These are phyloP conservation scores for Esteya vermicola DNA, from an alignment of 2,329 filamentous ascomycete species.

Conservation along the genomic window DNA sequence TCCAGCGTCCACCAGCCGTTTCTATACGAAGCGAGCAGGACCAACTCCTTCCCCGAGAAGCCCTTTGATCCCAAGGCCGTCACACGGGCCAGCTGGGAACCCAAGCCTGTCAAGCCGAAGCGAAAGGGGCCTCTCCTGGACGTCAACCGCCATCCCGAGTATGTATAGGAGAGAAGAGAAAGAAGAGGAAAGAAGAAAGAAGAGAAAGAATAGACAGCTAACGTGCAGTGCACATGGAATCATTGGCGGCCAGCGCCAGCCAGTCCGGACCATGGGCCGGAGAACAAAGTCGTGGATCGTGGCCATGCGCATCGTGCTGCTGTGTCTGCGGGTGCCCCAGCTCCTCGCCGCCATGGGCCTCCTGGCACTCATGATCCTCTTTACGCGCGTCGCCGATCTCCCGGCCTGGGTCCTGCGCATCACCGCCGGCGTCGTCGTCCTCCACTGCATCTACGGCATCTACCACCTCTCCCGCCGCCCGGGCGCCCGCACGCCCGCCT, in stretches of 20 bases:
- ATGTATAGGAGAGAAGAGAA: slow-evolving; percentile 23
- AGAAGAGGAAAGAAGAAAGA: background rate
- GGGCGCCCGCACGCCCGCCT: slow-evolving; percentile 58
- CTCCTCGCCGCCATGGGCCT: slow-evolving; percentile 56
- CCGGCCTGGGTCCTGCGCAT: slow-evolving; percentile 66
- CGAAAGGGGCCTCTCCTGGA: slow-evolving; percentile 62
- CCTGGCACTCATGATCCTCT: slow-evolving; percentile 62
- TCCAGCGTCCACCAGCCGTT: slow-evolving; percentile 36
- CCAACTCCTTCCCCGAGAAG: slow-evolving; percentile 36
- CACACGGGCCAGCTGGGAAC: slow-evolving; percentile 63
- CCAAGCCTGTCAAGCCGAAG: slow-evolving; percentile 47
- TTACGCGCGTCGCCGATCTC: slow-evolving; percentile 49
- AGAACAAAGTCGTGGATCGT: slow-evolving; percentile 59
- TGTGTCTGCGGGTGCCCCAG: slow-evolving; percentile 52
- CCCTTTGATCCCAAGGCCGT: slow-evolving; percentile 80
- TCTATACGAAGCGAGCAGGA: slow-evolving; percentile 47
- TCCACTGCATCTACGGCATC: slow-evolving; percentile 63
- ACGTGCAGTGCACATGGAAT: slow-evolving; percentile 42
- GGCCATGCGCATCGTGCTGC: slow-evolving; percentile 52
- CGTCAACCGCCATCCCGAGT: slow-evolving; percentile 83
- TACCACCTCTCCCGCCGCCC: slow-evolving; percentile 65
- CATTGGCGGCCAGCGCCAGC: slow-evolving; percentile 44
- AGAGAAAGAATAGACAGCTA: background rate
- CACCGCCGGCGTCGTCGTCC: slow-evolving; percentile 57
- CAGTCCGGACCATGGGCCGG: slow-evolving; percentile 52